Evolutionary conservation across 2,329 filamentous ascomycete species (phyloP).

Genomic region (Fusarium drepaniforme): DNA sequence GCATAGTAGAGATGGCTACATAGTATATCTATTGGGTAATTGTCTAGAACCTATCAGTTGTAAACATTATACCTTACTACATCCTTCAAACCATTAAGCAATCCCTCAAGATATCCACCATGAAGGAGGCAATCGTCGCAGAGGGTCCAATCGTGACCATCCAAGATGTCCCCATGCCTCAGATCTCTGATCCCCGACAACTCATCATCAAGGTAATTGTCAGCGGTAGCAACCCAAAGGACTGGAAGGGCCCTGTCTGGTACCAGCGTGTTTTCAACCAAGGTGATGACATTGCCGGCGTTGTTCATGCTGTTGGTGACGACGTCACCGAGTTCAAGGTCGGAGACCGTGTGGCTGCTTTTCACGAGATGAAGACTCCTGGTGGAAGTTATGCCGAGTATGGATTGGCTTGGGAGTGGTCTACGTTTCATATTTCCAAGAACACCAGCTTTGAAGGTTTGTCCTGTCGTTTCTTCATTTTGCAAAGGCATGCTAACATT

Average conservation of each 20-base stretch:
- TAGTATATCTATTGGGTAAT: too few species aligned
- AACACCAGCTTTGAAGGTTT: constrained; percentile 59
- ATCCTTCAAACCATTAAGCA: too few species aligned
- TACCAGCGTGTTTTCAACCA: constrained; percentile 15
- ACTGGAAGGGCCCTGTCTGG: constrained; percentile 39
- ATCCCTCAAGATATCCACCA: too few species aligned
- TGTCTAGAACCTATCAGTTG: too few species aligned
- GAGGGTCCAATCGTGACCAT: too few species aligned
- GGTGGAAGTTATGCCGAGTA: constrained; percentile 72
- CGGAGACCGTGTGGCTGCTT: constrained; percentile 62
- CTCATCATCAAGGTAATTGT: neutral
- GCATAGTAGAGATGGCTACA: too few species aligned
- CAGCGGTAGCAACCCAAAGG: constrained; percentile 43
- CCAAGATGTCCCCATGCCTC: neutral
- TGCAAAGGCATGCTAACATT: neutral
- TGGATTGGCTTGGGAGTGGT: constrained; percentile 65
- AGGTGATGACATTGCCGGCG: constrained; percentile 44
- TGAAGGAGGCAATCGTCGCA: too few species aligned
- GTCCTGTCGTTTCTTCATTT: too few species aligned
- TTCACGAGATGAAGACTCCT: constrained; percentile 63
- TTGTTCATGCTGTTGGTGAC: constrained; percentile 31
- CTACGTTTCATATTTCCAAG: constrained; percentile 67
- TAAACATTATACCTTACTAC: too few species aligned
- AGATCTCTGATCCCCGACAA: neutral
- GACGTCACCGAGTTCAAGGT: constrained; percentile 33